A percentile compares a stretch with the other conserved stretches of the same genome.
phyloP scores from a whole-genome alignment of 192 early-diverging fungal genomes.

The Mycoemilia scoparia region DNA sequence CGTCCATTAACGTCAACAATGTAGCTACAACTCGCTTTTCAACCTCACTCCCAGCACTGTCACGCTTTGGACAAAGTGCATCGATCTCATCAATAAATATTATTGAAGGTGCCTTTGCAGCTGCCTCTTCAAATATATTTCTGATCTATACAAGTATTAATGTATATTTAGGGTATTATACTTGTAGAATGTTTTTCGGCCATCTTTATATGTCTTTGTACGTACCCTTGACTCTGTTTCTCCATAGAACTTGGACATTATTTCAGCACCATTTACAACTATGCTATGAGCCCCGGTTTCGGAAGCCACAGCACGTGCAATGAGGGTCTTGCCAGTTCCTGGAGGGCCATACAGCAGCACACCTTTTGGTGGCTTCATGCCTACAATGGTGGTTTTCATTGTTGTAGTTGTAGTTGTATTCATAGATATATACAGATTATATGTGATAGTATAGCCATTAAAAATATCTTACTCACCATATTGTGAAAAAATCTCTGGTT shows the following conservation, averaged over 20 bases:
- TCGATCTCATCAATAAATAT: slow-evolving; percentile 94
- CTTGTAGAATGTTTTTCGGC: too few species aligned
- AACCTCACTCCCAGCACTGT: slow-evolving; percentile 59
- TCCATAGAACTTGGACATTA: slow-evolving; percentile 78
- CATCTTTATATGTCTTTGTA: too few species aligned
- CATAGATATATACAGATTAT: too few species aligned
- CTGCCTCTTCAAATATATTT: slow-evolving; percentile 54
- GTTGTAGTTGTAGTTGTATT: too few species aligned
- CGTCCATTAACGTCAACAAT: slow-evolving; percentile 88
- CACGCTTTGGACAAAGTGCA: slow-evolving; percentile 73
- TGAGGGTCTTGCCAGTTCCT: slow-evolving; percentile 91
- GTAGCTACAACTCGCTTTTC: slow-evolving; percentile 85
- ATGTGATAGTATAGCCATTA: too few species aligned
- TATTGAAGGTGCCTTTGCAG: slow-evolving; percentile 53
- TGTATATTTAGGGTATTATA: too few species aligned
- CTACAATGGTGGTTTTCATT: slow-evolving; percentile 18
- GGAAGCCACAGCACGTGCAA: slow-evolving; percentile 70
- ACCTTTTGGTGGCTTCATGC: slow-evolving; percentile 77
- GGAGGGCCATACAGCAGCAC: slow-evolving; percentile 79
- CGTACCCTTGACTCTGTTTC: slow-evolving; percentile 92
- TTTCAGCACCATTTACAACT: slow-evolving; percentile 83
- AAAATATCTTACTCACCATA: too few species aligned
- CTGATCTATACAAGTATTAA: too few species aligned
- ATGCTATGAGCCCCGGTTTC: slow-evolving; percentile 55
- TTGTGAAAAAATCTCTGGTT: too few species aligned